phyloP scores from a whole-genome alignment of 2,329 filamentous ascomycete genomes.

The Paecilomyces sp. region DNA sequence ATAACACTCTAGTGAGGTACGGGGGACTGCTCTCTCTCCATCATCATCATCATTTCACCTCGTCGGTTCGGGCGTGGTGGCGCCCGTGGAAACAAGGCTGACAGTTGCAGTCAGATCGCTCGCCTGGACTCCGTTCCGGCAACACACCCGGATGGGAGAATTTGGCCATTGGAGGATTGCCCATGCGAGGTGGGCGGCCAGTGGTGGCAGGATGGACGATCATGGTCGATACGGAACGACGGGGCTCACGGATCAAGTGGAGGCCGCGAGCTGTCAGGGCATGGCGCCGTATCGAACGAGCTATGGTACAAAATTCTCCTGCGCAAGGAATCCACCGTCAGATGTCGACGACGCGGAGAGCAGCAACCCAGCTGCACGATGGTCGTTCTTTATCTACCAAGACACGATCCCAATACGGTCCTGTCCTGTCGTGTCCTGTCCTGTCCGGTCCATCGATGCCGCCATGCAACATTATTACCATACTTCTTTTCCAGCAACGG shows the following conservation, averaged over 20 bases:
- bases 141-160: constrained; percentile 16
- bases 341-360: neutral
- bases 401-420: neutral
- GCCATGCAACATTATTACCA: no score
- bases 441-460: neutral
- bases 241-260: constrained; percentile 9
- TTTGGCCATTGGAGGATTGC: neutral
- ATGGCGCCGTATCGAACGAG: neutral
- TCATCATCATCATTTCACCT: no score
- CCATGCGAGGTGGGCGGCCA: neutral
- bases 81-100: constrained; percentile 17
- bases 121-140: constrained; percentile 9
- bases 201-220: constrained; percentile 2
- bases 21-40: no score
- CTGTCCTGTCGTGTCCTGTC: neutral
- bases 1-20: neutral
- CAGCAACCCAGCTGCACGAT: neutral
- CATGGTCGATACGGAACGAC: constrained; percentile 7
- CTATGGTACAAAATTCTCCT: constrained; percentile 1
- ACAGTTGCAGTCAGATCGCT: constrained; percentile 18
- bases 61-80: constrained; percentile 7
- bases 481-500: neutral
- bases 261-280: constrained; percentile 9
- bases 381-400: neutral
- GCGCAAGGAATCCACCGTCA: neutral